phyloP scores from a whole-genome alignment of 2,329 filamentous ascomycete species.

The Venturia carpophila region DNA sequence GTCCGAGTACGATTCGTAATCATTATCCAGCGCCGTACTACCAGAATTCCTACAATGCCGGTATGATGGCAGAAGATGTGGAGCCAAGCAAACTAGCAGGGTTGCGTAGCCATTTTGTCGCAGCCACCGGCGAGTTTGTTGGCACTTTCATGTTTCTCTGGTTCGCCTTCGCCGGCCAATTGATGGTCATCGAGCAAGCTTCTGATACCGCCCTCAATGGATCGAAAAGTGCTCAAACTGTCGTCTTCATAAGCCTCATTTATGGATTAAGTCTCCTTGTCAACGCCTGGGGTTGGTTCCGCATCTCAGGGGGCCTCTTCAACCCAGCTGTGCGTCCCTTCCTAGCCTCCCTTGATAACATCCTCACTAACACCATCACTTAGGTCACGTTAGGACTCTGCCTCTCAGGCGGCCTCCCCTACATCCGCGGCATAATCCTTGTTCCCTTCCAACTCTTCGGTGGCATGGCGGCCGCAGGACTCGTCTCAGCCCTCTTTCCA shows the following conservation, averaged over 20 bases:
- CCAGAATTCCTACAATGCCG: background rate
- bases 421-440: slow-evolving; percentile 28
- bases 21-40: slow-evolving; percentile 1
- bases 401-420: slow-evolving; percentile 30
- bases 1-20: background rate
- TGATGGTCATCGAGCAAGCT: slow-evolving; percentile 30
- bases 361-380: background rate
- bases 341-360: slow-evolving; percentile 27
- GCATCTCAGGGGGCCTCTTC: slow-evolving; percentile 21
- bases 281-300: slow-evolving; percentile 17
- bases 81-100: background rate
- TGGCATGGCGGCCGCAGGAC: slow-evolving; percentile 33
- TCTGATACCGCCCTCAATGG: slow-evolving; percentile 10
- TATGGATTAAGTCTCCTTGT: slow-evolving; percentile 23
- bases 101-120: slow-evolving; percentile 34
- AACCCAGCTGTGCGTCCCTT: slow-evolving; percentile 26
- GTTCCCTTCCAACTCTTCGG: slow-evolving; percentile 29
- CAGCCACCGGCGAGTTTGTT: slow-evolving; percentile 39
- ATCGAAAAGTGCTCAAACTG: slow-evolving; percentile 20
- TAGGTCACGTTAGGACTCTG: slow-evolving; percentile 33
- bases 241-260: slow-evolving; percentile 27
- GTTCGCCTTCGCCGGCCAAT: slow-evolving; percentile 33
- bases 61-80: background rate
- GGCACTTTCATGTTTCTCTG: slow-evolving; percentile 41
- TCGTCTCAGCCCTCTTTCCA: slow-evolving; percentile 38